Evolutionary conservation across 108 stramenopile genomes (phyloP), one percentile per base, ranked within the genome.

Genomic region (Cyclotella choctawhatcheeana): DNA sequence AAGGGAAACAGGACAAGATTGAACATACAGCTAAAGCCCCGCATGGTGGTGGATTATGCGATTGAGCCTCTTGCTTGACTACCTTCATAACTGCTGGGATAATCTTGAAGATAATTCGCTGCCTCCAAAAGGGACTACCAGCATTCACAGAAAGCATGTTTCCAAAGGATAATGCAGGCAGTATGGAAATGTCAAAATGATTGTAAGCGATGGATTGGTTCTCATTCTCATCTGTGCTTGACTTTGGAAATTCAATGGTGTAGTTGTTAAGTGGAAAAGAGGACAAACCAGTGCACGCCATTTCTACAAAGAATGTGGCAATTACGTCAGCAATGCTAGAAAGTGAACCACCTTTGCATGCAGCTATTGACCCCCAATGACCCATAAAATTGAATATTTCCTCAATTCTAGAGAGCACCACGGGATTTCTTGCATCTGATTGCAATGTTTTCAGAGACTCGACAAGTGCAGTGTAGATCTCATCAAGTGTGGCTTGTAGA

Each of bases 301-400:
- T 30, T 70, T 84, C 66, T 6, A 88, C 47, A 12, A 93, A 74
- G 54, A 89, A 93, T 16, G 44, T 26, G n/a, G 81, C 84, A 58
- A 90, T 77, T 8, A 52, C 53, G 58, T 88, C 89, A 18, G 83
- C 84, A 2, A 71, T 76, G 40, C 59, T 60, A 26, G 82, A 71
- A 24, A 81, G 88, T 12, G 59, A 34, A 22, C 86, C 85, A 33
- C 88, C 89, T 58, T 85, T 75, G 37, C 74, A 71, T 54, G 88
- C 88, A 26, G 88, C 77, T 45, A 88, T 85, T 25, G 85, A 79
- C 20, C 82, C 82, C 71, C 73, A 64, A 52, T 73, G 20, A 59
- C 67, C 43, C 60, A 81, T 69, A 17, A 69, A 81, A 58, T 54
- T 62, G 25, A 79, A 47, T 45, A 59, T 67, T 33, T 71, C 66